Percentiles rank a stretch among this genome's conserved stretches.
These are phyloP conservation scores for Dittrichia graveolens DNA, from an alignment of 129 eudicot species.

Conservation along the genomic window DNA sequence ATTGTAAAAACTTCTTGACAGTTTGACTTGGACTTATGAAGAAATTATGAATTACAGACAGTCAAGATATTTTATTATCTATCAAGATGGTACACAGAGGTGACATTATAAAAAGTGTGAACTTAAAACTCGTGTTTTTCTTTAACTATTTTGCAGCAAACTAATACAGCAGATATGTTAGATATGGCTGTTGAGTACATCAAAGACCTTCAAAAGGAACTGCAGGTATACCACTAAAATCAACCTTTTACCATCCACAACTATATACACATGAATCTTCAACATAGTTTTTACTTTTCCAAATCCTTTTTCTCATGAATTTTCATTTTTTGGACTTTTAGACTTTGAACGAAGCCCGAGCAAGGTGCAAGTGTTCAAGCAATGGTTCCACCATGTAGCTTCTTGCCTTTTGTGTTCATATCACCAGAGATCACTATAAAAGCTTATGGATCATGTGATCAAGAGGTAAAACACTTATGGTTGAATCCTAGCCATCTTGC, in stretches of 20 bases:
- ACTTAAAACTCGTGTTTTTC: constrained; percentile 25
- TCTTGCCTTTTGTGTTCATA: constrained; percentile 6
- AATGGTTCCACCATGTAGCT: constrained; percentile 29
- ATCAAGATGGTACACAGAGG: too few relatives aligned
- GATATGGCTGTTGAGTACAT: constrained; percentile 93
- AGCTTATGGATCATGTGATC: constrained; percentile 21
- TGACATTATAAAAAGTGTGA: background rate
- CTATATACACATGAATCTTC: background rate
- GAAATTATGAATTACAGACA: too few relatives aligned
- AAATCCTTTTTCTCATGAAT: constrained; percentile 12
- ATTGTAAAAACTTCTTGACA: background rate
- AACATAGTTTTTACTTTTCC: background rate
- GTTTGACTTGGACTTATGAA: background rate
- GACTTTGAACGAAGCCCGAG: constrained; percentile 59
- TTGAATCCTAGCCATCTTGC: constrained; percentile 19
- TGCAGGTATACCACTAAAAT: constrained; percentile 45
- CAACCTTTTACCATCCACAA: too few relatives aligned
- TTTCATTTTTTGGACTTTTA: constrained; percentile 28
- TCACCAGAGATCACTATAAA: background rate
- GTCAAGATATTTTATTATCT: too few relatives aligned
- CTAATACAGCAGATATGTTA: constrained; percentile 92
- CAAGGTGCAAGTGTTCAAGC: constrained; percentile 65
- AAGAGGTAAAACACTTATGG: constrained; percentile 17
- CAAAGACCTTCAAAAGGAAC: constrained; percentile 88
- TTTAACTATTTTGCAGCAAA: constrained; percentile 60